Percentiles rank a stretch among this genome's conserved stretches.
Evolutionary conservation across 495 filamentous ascomycete genomes (phyloP).

Genomic region (Mytilinidion resinicola): DNA sequence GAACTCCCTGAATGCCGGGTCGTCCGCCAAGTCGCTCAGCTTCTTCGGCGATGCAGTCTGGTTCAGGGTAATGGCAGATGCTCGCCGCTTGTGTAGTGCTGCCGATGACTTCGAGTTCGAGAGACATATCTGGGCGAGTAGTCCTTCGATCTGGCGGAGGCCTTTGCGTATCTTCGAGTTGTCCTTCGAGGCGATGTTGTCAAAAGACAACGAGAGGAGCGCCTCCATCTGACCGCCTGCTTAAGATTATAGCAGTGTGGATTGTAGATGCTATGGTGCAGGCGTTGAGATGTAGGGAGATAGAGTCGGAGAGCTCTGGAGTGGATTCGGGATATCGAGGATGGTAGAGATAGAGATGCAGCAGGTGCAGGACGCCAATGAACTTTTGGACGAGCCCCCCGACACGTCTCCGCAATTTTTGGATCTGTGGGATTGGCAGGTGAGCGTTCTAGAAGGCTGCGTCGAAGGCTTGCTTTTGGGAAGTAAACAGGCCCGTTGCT

Average conservation of each 20-base stretch:
- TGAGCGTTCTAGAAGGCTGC: slow-evolving; percentile 1
- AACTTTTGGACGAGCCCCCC: not conserved
- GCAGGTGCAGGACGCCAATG: not conserved
- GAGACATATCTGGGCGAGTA: slow-evolving; percentile 93
- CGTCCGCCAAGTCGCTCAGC: slow-evolving; percentile 63
- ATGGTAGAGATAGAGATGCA: slow-evolving; percentile 1
- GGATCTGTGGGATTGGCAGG: slow-evolving; percentile 3
- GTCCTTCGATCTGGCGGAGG: slow-evolving; percentile 87
- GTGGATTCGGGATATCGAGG: not conserved
- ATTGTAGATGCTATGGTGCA: not conserved
- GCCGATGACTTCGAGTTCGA: slow-evolving; percentile 44
- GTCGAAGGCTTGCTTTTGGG: slow-evolving; percentile 1
- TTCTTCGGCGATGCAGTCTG: slow-evolving; percentile 41
- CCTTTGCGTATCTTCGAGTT: slow-evolving; percentile 84
- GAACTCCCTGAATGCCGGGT: slow-evolving; percentile 92
- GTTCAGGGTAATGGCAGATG: slow-evolving; percentile 22
- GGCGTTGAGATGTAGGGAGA: slow-evolving; percentile 1
- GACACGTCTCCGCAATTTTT: not conserved
- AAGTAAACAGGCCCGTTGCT: not conserved
- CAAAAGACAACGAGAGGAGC: slow-evolving; percentile 86
- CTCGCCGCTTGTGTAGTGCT: slow-evolving; percentile 35
- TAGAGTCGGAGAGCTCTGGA: not conserved
- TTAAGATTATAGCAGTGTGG: slow-evolving; percentile 8
- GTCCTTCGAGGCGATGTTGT: slow-evolving; percentile 93
- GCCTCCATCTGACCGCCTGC: slow-evolving; percentile 65